These are phyloP conservation scores for Suhomyces kilbournensis DNA, from an alignment of 805 yeast species.

Conservation along the genomic window DNA sequence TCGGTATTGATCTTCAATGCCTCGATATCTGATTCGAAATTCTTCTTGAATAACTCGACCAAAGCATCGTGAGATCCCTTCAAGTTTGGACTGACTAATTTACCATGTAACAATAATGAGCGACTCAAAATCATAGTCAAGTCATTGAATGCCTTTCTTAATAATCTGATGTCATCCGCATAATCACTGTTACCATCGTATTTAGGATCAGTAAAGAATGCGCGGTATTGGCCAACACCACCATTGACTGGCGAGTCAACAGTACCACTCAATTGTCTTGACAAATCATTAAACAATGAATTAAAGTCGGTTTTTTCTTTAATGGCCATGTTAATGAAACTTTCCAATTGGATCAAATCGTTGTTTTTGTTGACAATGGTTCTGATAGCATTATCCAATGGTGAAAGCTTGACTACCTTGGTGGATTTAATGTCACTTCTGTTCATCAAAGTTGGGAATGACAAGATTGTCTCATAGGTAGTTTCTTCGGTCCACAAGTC, in stretches of 20 bases:
- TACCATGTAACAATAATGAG: constrained; percentile 67
- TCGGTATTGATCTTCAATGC: constrained; percentile 36
- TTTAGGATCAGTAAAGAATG: constrained; percentile 50
- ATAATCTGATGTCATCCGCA: constrained; percentile 29
- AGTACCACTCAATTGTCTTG: constrained; percentile 75
- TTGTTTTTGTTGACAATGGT: constrained; percentile 64
- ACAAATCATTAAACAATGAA: constrained; percentile 57
- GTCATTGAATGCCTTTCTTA: constrained; percentile 59
- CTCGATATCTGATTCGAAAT: constrained; percentile 65
- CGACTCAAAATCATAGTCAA: constrained; percentile 62
- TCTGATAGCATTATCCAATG: constrained; percentile 76
- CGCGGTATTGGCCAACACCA: constrained; percentile 80
- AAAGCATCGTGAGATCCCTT: constrained; percentile 65
- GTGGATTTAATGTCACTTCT: constrained; percentile 64
- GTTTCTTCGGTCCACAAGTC: constrained; percentile 90
- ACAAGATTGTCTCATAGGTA: constrained; percentile 66
- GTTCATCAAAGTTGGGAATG: constrained; percentile 88
- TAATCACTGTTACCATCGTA: constrained; percentile 33
- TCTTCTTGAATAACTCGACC: constrained; percentile 58
- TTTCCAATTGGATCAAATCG: constrained; percentile 68
- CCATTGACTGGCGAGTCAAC: constrained; percentile 93
- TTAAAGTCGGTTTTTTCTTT: constrained; percentile 49
- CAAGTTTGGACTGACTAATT: constrained; percentile 54
- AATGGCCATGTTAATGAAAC: constrained; percentile 50
- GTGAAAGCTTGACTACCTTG: constrained; percentile 60